Evolutionary conservation across 768 basidiomycete genomes (phyloP).

Genomic region (Boletus reticuloceps): DNA sequence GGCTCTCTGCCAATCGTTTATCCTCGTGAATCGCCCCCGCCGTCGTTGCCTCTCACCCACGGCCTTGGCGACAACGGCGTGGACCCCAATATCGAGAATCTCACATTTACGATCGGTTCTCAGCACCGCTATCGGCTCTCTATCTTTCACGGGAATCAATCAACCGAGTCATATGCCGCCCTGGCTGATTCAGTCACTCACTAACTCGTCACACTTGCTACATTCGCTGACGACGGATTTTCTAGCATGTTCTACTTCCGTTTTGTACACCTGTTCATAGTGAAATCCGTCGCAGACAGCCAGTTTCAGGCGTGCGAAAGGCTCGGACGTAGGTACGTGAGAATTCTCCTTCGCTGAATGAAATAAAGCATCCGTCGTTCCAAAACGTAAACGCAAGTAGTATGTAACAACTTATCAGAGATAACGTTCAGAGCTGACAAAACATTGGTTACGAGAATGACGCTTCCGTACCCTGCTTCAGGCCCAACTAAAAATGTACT

Average conservation of each 20-base stretch:
- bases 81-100: slow-evolving; percentile 2
- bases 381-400: background rate
- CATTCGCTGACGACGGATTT: too few relatives aligned
- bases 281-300: background rate
- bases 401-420: background rate
- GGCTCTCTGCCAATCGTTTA: background rate
- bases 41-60: slow-evolving; percentile 6
- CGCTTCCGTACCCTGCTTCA: slow-evolving; percentile 4
- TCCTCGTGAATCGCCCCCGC: background rate
- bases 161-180: too few relatives aligned
- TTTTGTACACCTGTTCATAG: too few relatives aligned
- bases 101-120: slow-evolving; percentile 15
- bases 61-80: slow-evolving; percentile 10
- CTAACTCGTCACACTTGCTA: too few relatives aligned
- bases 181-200: too few relatives aligned
- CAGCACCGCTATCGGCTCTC: background rate
- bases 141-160: background rate
- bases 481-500: background rate
- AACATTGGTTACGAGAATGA: slow-evolving; percentile 3
- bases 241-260: too few relatives aligned
- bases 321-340: background rate
- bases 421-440: slow-evolving; percentile 18
- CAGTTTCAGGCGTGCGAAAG: background rate
- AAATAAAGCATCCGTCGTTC: background rate
- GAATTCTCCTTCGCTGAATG: slow-evolving; percentile 1